Conservation (phyloP, 371 early-diverging fungal species). For the Choanephora cucurbitarum region DNA sequence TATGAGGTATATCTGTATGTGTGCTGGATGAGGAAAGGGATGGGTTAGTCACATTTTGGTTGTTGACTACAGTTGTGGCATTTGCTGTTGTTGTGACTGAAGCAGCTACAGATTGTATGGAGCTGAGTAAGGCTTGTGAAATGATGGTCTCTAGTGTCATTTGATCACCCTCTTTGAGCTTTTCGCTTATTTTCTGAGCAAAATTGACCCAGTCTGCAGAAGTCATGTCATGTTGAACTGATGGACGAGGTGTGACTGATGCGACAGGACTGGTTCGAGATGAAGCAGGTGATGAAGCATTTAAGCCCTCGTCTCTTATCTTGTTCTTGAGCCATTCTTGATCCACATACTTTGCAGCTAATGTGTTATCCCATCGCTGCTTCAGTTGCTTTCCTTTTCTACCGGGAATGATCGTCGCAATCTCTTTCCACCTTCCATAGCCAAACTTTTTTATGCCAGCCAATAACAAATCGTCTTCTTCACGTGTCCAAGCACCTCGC, state of each 20-base stretch:
- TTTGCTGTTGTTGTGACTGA: background rate
- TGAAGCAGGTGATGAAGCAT: background rate
- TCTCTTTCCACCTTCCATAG: conserved; percentile 52
- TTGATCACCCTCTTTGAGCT: conserved; percentile 41
- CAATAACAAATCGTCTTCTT: conserved; percentile 48
- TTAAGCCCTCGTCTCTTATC: conserved; percentile 19
- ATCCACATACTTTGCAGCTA: conserved; percentile 48
- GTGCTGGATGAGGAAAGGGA: conserved; percentile 14
- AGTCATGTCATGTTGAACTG: background rate
- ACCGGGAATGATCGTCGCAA: conserved; percentile 41
- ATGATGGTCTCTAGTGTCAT: conserved; percentile 40
- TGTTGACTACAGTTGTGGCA: background rate
- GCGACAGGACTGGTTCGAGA: too few relatives aligned
- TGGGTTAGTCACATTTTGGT: background rate
- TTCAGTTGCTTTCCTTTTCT: conserved; percentile 49
- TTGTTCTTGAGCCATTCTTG: conserved; percentile 44
- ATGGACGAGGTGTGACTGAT: too few relatives aligned
- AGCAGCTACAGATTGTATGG: conserved; percentile 8
- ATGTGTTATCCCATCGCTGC: conserved; percentile 48
- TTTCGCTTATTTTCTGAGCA: conserved; percentile 45
- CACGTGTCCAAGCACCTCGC: conserved; percentile 44
- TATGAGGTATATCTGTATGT: background rate
- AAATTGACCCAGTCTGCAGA: conserved; percentile 32
- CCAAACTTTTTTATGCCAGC: conserved; percentile 45
- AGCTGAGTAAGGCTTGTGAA: conserved; percentile 37